Percentiles rank a stretch among this genome's conserved stretches.
These are phyloP conservation scores for Miscanthus sacchariflorus DNA, from an alignment of 202 grass and related monocot species.

Conservation along the genomic window DNA sequence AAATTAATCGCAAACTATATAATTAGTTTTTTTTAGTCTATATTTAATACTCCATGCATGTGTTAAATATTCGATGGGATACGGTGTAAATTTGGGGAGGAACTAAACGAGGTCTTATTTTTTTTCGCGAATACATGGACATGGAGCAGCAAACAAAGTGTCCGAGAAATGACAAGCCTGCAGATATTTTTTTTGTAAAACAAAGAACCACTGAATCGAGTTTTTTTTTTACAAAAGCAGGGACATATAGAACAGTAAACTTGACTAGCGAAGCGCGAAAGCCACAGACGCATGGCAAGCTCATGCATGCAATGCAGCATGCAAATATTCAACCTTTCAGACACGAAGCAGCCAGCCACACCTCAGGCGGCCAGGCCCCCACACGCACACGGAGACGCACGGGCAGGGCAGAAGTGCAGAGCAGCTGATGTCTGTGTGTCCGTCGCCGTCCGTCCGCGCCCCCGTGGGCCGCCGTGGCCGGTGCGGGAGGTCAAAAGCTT, in stretches of 20 bases:
- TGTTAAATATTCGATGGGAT: no score
- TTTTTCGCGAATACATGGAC: neutral
- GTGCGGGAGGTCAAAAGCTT: slow-evolving; percentile 48
- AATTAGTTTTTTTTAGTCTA: no score
- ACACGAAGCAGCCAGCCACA: neutral
- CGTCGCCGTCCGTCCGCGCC: neutral
- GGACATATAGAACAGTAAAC: neutral
- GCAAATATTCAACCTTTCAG: slow-evolving; percentile 21
- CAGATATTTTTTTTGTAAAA: no score
- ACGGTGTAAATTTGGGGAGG: no score
- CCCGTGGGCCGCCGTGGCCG: neutral
- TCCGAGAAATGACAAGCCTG: slow-evolving; percentile 30
- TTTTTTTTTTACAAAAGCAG: neutral
- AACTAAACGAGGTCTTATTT: no score
- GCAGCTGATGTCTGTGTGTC: neutral
- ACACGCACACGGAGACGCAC: slow-evolving; percentile 41
- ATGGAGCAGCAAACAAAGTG: neutral
- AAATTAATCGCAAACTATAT: no score
- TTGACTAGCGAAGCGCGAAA: neutral
- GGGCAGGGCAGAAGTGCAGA: neutral
- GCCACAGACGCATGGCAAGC: neutral
- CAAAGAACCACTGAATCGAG: neutral
- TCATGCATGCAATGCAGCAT: neutral
- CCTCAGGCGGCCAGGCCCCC: neutral
- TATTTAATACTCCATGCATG: no score